Evolutionary conservation across 768 basidiomycete genomes (phyloP).

Genomic region (Psilocybe sp.): DNA sequence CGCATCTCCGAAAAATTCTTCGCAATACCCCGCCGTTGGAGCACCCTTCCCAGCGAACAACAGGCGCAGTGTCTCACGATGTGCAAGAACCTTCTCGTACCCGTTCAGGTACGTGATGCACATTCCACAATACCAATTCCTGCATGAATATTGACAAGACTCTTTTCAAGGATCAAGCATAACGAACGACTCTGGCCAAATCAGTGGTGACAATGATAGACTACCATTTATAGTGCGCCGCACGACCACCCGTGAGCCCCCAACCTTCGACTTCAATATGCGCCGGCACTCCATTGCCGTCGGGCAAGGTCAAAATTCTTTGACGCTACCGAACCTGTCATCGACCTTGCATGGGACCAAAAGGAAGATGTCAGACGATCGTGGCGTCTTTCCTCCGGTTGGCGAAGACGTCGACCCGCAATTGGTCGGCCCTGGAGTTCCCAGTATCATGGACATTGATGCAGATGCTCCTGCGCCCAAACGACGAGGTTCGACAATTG

Average conservation of each 20-base stretch:
- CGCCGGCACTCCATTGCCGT: conserved; percentile 71
- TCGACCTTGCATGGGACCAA: conserved; percentile 62
- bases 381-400: conserved; percentile 44
- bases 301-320: conserved; percentile 38
- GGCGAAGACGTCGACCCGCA: conserved; percentile 67
- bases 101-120: conserved; percentile 22
- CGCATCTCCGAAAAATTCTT: conserved; percentile 57
- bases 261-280: conserved; percentile 67
- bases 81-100: conserved; percentile 25
- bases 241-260: conserved; percentile 34
- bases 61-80: conserved; percentile 25
- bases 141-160: conserved; percentile 14
- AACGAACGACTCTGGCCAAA: conserved; percentile 30
- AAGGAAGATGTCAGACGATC: conserved; percentile 80
- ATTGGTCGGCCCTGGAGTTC: conserved; percentile 65
- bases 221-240: conserved; percentile 24
- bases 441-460: conserved; percentile 57
- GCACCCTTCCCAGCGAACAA: conserved; percentile 26
- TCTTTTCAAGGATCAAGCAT: conserved; percentile 23
- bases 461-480: conserved; percentile 71
- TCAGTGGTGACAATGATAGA: conserved; percentile 37
- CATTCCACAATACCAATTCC: conserved; percentile 10
- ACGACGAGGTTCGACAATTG: conserved; percentile 80
- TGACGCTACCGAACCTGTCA: conserved; percentile 35
- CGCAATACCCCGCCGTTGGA: conserved; percentile 53